A percentile compares a stretch with the other conserved stretches of the same genome.
phyloP scores from a whole-genome alignment of 2,329 filamentous ascomycete species.

The Parastagonospora avenae region DNA sequence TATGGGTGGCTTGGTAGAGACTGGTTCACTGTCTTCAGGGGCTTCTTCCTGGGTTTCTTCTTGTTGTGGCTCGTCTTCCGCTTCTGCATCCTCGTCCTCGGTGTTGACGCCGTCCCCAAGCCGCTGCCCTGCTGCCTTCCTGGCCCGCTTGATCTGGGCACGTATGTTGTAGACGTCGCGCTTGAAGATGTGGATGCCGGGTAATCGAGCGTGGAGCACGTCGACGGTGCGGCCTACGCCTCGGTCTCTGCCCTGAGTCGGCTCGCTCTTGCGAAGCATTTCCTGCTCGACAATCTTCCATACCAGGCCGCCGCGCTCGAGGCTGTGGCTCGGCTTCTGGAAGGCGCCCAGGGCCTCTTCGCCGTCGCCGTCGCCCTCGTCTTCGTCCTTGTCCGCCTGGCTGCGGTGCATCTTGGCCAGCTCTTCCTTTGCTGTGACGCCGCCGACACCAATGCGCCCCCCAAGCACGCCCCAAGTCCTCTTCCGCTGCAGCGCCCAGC shows the following conservation, averaged over 20 bases:
- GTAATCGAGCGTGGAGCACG: slow-evolving; percentile 33
- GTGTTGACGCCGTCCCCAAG: slow-evolving; percentile 28
- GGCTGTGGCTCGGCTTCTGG: slow-evolving; percentile 24
- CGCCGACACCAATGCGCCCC: slow-evolving; percentile 35
- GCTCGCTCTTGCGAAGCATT: slow-evolving; percentile 35
- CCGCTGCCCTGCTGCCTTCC: slow-evolving; percentile 36
- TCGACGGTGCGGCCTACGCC: slow-evolving; percentile 40
- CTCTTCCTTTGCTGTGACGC: slow-evolving; percentile 41
- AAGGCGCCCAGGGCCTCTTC: neutral
- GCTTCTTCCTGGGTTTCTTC: neutral
- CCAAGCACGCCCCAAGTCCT: slow-evolving; percentile 42
- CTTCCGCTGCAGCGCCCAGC: slow-evolving; percentile 41
- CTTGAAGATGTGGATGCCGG: slow-evolving; percentile 43
- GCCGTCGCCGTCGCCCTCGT: slow-evolving; percentile 7
- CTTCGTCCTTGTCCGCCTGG: slow-evolving; percentile 5
- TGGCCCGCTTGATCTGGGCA: slow-evolving; percentile 38
- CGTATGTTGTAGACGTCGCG: slow-evolving; percentile 45
- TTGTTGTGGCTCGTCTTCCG: slow-evolving; percentile 6
- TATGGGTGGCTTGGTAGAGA: neutral
- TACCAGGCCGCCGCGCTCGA: slow-evolving; percentile 36
- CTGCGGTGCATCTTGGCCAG: slow-evolving; percentile 9
- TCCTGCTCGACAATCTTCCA: slow-evolving; percentile 45
- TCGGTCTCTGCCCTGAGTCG: slow-evolving; percentile 35
- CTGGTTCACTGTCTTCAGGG: neutral
- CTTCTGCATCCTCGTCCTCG: slow-evolving; percentile 16